Conservation (phyloP, 129 eudicot genomes). For the Arctium lappa region DNA sequence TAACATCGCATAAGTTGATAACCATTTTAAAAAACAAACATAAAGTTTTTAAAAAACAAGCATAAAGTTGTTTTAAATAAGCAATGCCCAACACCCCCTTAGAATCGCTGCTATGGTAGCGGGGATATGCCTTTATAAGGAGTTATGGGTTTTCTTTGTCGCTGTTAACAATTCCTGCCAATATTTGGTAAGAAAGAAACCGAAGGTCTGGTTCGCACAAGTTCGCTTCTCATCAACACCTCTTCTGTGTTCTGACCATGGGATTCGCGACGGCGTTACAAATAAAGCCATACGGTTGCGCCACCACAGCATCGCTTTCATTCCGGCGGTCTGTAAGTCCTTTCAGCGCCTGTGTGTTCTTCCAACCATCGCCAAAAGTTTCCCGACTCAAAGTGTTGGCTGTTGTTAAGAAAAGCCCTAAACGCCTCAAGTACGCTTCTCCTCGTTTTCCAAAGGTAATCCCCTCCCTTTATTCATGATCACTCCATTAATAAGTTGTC, state of each 20-base stretch:
- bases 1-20: no score
- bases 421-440: conserved; percentile 82
- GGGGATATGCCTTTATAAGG: conserved; percentile 17
- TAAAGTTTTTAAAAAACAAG: no score
- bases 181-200: background rate
- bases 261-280: conserved; percentile 25
- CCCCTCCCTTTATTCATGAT: background rate
- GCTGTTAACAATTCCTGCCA: background rate
- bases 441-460: conserved; percentile 80
- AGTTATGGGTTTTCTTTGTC: background rate
- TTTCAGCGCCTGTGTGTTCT: conserved; percentile 21
- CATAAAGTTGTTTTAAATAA: no score
- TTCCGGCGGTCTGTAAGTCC: conserved; percentile 41
- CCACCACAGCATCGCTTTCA: conserved; percentile 33
- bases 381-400: conserved; percentile 38
- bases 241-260: conserved; percentile 2
- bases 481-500: background rate
- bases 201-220: background rate
- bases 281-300: conserved; percentile 23
- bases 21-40: no score
- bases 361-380: conserved; percentile 20
- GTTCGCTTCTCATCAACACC: background rate
- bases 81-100: no score
- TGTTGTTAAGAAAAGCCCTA: conserved; percentile 75
- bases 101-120: background rate